Percentiles rank a stretch among this genome's conserved stretches.
phyloP scores from a whole-genome alignment of 1,284 basidiomycete species.

The Ceratobasidium sp. region DNA sequence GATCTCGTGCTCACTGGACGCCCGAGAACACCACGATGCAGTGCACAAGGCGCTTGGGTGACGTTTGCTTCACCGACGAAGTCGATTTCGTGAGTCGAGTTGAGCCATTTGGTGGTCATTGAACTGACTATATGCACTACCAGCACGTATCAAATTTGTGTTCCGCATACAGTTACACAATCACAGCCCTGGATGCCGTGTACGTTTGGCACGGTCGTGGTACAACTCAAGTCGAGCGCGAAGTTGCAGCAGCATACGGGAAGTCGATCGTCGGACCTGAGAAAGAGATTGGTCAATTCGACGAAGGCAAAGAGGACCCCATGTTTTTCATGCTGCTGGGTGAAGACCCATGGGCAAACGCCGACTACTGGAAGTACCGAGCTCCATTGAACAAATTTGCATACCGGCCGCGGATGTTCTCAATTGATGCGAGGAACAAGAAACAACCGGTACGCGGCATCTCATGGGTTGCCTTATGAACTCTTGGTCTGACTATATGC shows the following conservation, averaged over 20 bases:
- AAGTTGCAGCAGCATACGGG: slow-evolving; percentile 67
- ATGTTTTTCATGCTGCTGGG: slow-evolving; percentile 85
- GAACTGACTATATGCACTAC: slow-evolving; percentile 36
- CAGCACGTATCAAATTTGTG: slow-evolving; percentile 74
- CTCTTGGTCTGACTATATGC: not conserved
- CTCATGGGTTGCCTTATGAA: not conserved
- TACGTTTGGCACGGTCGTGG: slow-evolving; percentile 82
- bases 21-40: slow-evolving; percentile 82
- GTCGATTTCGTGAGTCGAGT: slow-evolving; percentile 64
- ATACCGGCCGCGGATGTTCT: slow-evolving; percentile 39
- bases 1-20: slow-evolving; percentile 72
- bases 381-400: slow-evolving; percentile 55
- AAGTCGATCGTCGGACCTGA: slow-evolving; percentile 54
- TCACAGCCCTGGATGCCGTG: slow-evolving; percentile 68
- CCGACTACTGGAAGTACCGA: slow-evolving; percentile 80
- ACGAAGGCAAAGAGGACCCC: slow-evolving; percentile 64
- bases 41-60: slow-evolving; percentile 60
- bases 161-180: slow-evolving; percentile 78
- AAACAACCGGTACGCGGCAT: slow-evolving; percentile 51
- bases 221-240: slow-evolving; percentile 61
- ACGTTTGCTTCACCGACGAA: slow-evolving; percentile 69
- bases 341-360: slow-evolving; percentile 70
- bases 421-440: slow-evolving; percentile 54
- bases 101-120: not conserved
- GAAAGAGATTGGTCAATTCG: slow-evolving; percentile 59